Conservation (phyloP, 2,329 filamentous ascomycete genomes). For the Mollisiaceae sp. region DNA sequence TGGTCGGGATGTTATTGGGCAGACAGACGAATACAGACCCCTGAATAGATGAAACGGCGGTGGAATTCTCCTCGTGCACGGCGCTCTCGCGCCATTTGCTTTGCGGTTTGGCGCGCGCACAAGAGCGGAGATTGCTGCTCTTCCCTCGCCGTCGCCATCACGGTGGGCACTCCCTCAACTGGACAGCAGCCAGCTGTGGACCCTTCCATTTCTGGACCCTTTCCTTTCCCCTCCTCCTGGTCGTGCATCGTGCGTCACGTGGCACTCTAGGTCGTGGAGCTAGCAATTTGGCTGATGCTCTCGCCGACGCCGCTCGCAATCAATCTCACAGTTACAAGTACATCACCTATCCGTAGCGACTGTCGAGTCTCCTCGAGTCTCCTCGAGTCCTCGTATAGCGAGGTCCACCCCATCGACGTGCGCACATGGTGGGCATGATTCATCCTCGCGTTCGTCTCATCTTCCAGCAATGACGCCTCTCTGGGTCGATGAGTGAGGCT, state of each 20-base stretch:
- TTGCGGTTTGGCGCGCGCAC: not conserved
- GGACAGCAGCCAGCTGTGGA: too few species aligned
- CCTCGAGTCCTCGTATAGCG: too few species aligned
- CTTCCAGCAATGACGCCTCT: not conserved
- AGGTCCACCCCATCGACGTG: too few species aligned
- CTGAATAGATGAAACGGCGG: constrained; percentile 1
- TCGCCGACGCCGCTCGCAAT: not conserved
- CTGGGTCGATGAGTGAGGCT: constrained; percentile 7
- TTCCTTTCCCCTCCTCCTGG: not conserved
- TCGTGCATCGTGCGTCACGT: not conserved
- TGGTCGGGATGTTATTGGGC: not conserved
- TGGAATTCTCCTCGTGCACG: not conserved
- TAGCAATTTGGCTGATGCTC: constrained; percentile 1
- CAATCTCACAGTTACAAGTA: not conserved
- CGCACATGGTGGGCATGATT: constrained; percentile 2
- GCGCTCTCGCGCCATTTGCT: not conserved
- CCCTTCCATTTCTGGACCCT: too few species aligned
- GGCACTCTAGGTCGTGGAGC: not conserved
- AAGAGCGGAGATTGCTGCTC: not conserved
- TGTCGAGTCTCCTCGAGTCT: too few species aligned
- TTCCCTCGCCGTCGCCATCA: too few species aligned
- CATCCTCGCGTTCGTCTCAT: constrained; percentile 24
- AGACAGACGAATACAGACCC: not conserved
- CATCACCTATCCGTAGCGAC: not conserved
- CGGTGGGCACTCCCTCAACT: too few species aligned